A percentile compares a stretch with the other conserved stretches of the same genome.
Conservation (phyloP, 2,329 filamentous ascomycete genomes). For the Macroventuria anomochaeta region DNA sequence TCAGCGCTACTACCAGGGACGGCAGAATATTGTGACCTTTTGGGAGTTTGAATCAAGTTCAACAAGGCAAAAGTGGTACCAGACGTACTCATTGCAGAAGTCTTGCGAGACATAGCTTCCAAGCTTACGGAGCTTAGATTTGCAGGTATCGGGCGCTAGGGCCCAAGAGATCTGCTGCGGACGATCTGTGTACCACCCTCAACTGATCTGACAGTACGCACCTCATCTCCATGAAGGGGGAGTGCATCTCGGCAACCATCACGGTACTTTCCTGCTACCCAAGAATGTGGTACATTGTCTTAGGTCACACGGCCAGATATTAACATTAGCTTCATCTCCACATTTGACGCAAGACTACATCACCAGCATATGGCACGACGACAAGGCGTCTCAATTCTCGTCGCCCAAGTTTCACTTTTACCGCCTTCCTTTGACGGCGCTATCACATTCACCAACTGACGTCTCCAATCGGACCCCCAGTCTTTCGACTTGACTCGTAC, state of each 20-base stretch:
- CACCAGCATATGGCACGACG: background rate
- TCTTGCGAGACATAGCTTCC: background rate
- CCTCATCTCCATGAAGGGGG: conserved; percentile 1
- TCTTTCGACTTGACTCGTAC: background rate
- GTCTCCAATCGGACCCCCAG: background rate
- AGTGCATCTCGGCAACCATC: conserved; percentile 2
- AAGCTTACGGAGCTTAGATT: background rate
- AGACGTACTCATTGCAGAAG: background rate
- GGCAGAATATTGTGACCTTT: background rate
- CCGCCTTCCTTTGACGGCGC: background rate
- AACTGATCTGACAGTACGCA: conserved; percentile 13
- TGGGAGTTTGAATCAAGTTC: background rate
- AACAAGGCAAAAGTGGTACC: background rate
- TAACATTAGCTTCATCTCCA: background rate
- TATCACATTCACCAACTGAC: background rate
- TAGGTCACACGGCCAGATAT: background rate
- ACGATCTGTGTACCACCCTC: conserved; percentile 9
- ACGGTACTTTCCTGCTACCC: conserved; percentile 1
- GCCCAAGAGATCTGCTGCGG: conserved; percentile 2
- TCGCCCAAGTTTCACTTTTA: background rate
- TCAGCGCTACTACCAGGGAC: background rate
- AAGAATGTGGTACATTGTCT: background rate
- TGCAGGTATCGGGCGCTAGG: background rate
- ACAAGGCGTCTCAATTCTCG: background rate
- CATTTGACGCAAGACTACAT: background rate